phyloP scores from a whole-genome alignment of 345 rosid genomes.

The Angophora floribunda region DNA sequence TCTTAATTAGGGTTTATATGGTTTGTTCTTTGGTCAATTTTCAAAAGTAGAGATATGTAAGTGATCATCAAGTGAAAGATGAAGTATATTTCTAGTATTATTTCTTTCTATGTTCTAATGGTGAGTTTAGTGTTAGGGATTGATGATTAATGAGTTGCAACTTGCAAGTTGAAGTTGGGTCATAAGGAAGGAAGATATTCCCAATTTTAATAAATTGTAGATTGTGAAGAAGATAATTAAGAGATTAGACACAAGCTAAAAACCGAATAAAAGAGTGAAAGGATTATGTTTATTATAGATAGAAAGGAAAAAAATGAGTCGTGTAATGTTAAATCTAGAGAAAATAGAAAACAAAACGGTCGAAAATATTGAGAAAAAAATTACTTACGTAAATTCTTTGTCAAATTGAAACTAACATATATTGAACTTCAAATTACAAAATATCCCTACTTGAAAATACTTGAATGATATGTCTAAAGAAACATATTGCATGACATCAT shows the following conservation, averaged over 20 bases:
- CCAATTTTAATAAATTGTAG: background rate
- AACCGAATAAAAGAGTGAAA: background rate
- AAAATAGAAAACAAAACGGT: background rate
- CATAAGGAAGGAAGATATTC: background rate
- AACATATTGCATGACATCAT: background rate
- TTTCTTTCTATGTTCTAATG: background rate
- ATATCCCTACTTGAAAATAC: background rate
- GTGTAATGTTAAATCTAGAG: background rate
- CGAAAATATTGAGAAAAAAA: background rate
- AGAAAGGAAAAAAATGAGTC: background rate
- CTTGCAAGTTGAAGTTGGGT: accelerated
- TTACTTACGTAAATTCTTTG: background rate
- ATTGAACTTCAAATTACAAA: background rate
- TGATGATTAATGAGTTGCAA: accelerated
- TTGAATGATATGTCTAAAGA: background rate
- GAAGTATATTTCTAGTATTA: background rate
- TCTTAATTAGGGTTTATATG: background rate
- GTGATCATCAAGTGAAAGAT: background rate
- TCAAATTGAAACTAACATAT: background rate
- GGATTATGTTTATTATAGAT: background rate
- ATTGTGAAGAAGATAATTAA: background rate
- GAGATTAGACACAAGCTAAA: background rate
- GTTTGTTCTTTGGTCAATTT: background rate
- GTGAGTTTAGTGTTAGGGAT: background rate
- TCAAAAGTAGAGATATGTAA: background rate